Evolutionary conservation across 139 green algal genomes (phyloP).

Genomic region (Chlorella sp.): DNA sequence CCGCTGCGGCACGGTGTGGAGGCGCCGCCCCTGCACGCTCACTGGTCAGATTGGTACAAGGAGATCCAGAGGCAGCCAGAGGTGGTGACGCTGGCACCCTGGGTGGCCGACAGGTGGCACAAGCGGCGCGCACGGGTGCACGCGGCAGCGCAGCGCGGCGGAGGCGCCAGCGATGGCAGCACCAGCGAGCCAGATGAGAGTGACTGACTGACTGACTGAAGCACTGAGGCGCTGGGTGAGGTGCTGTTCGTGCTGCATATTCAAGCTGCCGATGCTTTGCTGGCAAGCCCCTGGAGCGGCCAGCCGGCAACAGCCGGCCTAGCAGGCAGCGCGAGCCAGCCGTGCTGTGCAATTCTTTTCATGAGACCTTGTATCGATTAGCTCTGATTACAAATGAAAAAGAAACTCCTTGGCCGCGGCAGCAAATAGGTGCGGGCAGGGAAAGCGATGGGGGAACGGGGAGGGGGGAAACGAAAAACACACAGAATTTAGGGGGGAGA

Average conservation of each 20-base stretch:
- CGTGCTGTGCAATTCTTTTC: too few relatives aligned
- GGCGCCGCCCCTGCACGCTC: constrained; percentile 19
- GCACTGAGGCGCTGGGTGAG: too few relatives aligned
- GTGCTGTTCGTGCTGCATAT: too few relatives aligned
- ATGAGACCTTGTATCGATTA: not conserved
- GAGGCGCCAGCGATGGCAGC: not conserved
- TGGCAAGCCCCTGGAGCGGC: too few relatives aligned
- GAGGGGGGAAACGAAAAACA: constrained; percentile 4
- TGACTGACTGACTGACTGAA: too few relatives aligned
- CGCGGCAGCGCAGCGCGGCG: too few relatives aligned
- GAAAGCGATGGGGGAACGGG: not conserved
- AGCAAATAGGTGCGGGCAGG: not conserved
- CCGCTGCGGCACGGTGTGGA: constrained; percentile 20
- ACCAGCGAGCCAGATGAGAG: not conserved
- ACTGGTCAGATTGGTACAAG: constrained; percentile 39
- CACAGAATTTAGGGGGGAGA: not conserved
- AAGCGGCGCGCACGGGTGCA: too few relatives aligned
- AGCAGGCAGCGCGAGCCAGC: too few relatives aligned
- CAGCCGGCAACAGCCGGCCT: too few relatives aligned
- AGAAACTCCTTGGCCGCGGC: too few relatives aligned
- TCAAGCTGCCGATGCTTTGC: too few relatives aligned
- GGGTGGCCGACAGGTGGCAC: not conserved
- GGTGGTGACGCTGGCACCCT: not conserved
- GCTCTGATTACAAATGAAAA: not conserved
- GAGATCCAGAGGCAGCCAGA: not conserved